A percentile compares a stretch with the other conserved stretches of the same genome.
Evolutionary conservation across 352 stramenopile genomes (phyloP).

Genomic region (Globisporangium recalcitrans): DNA sequence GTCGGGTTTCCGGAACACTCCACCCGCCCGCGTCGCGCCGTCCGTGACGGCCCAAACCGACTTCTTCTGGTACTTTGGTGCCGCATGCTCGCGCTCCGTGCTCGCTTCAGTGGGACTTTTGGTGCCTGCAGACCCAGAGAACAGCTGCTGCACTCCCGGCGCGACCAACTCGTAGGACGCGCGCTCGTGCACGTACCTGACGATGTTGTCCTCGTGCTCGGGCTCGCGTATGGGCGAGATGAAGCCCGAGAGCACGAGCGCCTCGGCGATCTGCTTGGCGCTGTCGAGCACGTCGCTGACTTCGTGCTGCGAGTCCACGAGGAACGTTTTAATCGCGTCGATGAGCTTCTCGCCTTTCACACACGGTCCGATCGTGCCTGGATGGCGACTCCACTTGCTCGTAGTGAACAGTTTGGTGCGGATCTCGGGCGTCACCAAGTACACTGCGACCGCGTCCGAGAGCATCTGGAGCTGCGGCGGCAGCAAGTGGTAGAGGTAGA

Average conservation of each 20-base stretch:
- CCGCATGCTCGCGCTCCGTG: not conserved
- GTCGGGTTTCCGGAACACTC: constrained; percentile 19
- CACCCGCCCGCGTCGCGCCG: constrained; percentile 25
- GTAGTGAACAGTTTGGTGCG: constrained; percentile 17
- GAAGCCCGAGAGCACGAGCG: constrained; percentile 32
- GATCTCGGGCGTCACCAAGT: constrained; percentile 11
- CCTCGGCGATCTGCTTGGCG: constrained; percentile 22
- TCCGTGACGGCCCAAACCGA: constrained; percentile 36
- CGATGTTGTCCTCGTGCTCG: constrained; percentile 8
- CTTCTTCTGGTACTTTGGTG: constrained; percentile 8
- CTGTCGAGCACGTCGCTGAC: constrained; percentile 19
- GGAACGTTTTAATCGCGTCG: constrained; percentile 19
- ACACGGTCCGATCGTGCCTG: constrained; percentile 18
- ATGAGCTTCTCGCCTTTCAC: constrained; percentile 40
- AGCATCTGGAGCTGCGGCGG: constrained; percentile 13
- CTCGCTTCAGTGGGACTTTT: not conserved
- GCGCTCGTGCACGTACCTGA: constrained; percentile 26
- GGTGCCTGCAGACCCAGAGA: not conserved
- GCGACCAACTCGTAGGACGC: constrained; percentile 50
- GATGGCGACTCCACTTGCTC: constrained; percentile 6
- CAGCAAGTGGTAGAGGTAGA: constrained; percentile 21
- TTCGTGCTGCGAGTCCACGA: constrained; percentile 21
- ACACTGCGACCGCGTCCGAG: constrained; percentile 14
- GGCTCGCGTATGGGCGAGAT: constrained; percentile 25
- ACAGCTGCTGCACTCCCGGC: constrained; percentile 19